phyloP scores from a whole-genome alignment of 805 yeast genomes.

The Candida orba region DNA sequence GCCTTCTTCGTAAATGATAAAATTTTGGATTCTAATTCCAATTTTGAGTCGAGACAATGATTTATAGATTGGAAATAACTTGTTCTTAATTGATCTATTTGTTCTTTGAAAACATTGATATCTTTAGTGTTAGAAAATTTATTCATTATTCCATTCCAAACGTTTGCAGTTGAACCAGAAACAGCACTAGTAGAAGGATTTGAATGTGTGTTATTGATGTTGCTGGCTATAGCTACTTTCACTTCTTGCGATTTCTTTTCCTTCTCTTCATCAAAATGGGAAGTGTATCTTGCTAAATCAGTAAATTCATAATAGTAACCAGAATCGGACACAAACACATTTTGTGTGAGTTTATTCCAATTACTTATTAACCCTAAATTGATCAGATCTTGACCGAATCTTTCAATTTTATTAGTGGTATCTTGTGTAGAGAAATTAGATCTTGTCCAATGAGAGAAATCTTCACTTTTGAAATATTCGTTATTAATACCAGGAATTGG shows the following conservation, averaged over 20 bases:
- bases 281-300: conserved; percentile 20
- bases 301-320: conserved; percentile 23
- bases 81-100: conserved; percentile 3
- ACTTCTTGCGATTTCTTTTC: neutral
- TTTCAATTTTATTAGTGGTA: conserved; percentile 25
- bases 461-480: conserved; percentile 25
- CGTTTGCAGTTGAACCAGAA: conserved; percentile 2
- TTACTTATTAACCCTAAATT: conserved; percentile 19
- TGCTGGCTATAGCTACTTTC: neutral
- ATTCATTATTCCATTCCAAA: conserved; percentile 15
- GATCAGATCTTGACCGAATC: conserved; percentile 27
- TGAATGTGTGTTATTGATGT: neutral
- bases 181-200: neutral
- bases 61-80: conserved; percentile 8
- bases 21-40: conserved; percentile 11
- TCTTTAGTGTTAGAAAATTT: conserved; percentile 8
- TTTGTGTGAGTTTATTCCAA: conserved; percentile 19
- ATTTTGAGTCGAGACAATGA: conserved; percentile 1
- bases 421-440: conserved; percentile 19
- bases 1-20: conserved; percentile 7
- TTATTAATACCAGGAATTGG: conserved; percentile 25
- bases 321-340: conserved; percentile 15
- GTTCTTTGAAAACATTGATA: conserved; percentile 8
- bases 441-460: conserved; percentile 21
- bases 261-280: conserved; percentile 8